Percentiles rank a stretch among this genome's conserved stretches.
phyloP scores from a whole-genome alignment of 108 stramenopile species.

The Cyclotella distinguenda region DNA sequence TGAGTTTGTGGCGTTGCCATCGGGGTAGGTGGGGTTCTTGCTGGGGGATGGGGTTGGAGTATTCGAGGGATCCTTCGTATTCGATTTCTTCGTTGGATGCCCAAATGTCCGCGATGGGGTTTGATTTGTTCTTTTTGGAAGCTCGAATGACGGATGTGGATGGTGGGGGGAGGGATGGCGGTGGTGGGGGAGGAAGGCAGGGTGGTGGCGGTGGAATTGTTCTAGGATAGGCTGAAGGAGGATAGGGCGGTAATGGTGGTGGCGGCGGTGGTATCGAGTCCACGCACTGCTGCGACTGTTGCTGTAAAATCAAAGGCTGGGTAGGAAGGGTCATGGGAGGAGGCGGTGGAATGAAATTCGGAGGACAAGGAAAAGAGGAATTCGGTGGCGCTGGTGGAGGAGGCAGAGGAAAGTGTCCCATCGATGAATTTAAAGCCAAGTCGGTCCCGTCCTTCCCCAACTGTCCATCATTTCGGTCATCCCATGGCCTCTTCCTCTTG shows the following conservation, averaged over 20 bases:
- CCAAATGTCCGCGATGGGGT: slow-evolving; percentile 73
- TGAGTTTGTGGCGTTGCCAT: slow-evolving; percentile 52
- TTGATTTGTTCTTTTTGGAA: slow-evolving; percentile 35
- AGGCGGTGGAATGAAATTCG: slow-evolving; percentile 18
- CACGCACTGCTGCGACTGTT: too few species aligned
- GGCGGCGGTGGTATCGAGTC: not conserved
- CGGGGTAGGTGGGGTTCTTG: slow-evolving; percentile 38
- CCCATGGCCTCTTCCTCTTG: slow-evolving; percentile 12
- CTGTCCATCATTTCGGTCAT: not conserved
- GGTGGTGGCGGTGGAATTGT: not conserved
- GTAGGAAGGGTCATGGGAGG: not conserved
- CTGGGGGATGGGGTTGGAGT: not conserved
- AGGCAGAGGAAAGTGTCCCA: slow-evolving; percentile 37
- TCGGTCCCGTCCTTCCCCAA: not conserved
- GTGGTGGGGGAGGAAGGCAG: slow-evolving; percentile 21
- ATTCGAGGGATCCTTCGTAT: slow-evolving; percentile 50
- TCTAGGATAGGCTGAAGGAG: not conserved
- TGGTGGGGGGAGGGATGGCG: slow-evolving; percentile 56
- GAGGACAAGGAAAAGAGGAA: slow-evolving; percentile 10
- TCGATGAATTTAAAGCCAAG: not conserved
- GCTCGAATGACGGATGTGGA: slow-evolving; percentile 62
- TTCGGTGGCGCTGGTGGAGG: slow-evolving; percentile 46
- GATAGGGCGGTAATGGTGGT: not conserved
- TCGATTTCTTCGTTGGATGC: slow-evolving; percentile 82
- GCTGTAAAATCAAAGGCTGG: not conserved